These are phyloP conservation scores for Penicillium brasilianum DNA, from an alignment of 2,329 filamentous ascomycete genomes.

Conservation along the genomic window DNA sequence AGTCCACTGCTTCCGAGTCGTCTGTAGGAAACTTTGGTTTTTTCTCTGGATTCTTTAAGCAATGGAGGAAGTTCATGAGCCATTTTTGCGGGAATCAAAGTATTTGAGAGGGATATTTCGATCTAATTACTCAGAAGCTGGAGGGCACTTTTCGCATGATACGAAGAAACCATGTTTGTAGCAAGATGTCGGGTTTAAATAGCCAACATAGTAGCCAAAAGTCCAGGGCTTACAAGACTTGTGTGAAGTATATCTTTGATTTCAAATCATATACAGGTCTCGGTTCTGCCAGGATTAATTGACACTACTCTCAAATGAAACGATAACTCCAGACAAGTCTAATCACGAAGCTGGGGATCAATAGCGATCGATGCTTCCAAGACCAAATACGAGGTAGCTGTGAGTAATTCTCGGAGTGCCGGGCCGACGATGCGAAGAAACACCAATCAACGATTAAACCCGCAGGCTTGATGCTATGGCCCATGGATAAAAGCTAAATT, in stretches of 20 bases:
- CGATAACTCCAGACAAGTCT: no score
- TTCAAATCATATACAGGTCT: background rate
- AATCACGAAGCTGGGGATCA: no score
- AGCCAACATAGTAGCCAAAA: background rate
- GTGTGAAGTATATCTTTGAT: background rate
- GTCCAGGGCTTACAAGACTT: no score
- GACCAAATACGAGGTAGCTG: slow-evolving; percentile 5
- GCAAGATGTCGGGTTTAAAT: background rate
- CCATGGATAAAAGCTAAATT: background rate
- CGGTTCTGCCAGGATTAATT: background rate
- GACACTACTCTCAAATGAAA: background rate
- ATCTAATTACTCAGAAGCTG: background rate
- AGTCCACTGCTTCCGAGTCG: slow-evolving; percentile 30
- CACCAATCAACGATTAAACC: background rate
- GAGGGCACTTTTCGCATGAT: background rate
- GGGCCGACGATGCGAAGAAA: background rate
- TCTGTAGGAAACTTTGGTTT: slow-evolving; percentile 4
- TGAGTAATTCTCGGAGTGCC: slow-evolving; percentile 4
- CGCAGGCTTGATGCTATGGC: background rate
- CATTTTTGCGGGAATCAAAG: background rate
- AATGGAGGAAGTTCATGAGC: background rate
- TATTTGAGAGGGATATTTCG: background rate
- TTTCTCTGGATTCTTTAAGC: background rate
- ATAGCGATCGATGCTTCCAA: background rate
- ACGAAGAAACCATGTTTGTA: no score